These are phyloP conservation scores for Sporothrix pseudoabietina DNA, from an alignment of 2,329 filamentous ascomycete species.

Conservation along the genomic window DNA sequence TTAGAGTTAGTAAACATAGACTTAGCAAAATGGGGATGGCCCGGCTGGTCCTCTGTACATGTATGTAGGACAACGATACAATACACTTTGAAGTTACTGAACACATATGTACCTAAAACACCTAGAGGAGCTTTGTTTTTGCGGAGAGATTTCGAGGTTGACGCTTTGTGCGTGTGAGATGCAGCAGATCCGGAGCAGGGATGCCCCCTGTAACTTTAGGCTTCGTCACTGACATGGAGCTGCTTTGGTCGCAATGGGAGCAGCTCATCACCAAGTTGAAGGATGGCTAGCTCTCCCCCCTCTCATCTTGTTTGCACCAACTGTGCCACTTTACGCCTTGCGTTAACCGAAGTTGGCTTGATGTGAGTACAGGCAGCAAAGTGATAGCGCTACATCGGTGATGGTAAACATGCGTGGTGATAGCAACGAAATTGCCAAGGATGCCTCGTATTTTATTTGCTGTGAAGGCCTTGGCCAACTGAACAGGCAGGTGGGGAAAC, in stretches of 20 bases:
- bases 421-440: neutral
- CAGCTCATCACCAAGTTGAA: neutral
- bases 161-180: neutral
- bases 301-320: neutral
- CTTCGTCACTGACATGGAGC: neutral
- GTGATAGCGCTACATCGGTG: neutral
- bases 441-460: neutral
- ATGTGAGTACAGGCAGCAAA: neutral
- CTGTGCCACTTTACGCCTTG: neutral
- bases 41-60: neutral
- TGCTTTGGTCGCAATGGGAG: neutral
- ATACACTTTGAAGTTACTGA: neutral
- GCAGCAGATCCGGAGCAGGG: neutral
- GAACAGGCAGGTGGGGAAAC: neutral
- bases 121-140: neutral
- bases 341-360: neutral
- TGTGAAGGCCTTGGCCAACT: neutral
- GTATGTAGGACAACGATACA: neutral
- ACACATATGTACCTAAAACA: neutral
- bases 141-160: neutral
- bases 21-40: conserved; percentile 1
- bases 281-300: neutral
- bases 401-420: neutral
- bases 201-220: neutral
- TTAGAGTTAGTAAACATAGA: neutral